These are phyloP conservation scores for Platismatia glauca DNA, from an alignment of 495 filamentous ascomycete species.

Conservation along the genomic window DNA sequence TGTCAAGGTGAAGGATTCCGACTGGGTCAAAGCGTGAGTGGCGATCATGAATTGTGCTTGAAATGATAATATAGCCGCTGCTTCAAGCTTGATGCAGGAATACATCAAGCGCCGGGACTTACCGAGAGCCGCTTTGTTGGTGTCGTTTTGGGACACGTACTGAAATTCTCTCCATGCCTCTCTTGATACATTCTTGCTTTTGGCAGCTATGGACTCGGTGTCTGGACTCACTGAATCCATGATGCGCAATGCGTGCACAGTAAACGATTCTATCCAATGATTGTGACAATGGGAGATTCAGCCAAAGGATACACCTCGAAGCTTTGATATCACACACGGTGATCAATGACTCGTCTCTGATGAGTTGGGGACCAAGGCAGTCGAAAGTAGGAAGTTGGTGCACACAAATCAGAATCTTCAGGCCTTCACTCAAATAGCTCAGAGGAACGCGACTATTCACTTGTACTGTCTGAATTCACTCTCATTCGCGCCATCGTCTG, in stretches of 20 bases:
- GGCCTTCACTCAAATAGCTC: neutral
- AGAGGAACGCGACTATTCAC: neutral
- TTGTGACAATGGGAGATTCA: neutral
- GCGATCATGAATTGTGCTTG: neutral
- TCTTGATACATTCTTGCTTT: neutral
- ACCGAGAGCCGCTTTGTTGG: neutral
- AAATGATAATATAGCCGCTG: neutral
- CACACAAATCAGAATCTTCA: neutral
- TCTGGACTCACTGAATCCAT: neutral
- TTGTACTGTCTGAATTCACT: neutral
- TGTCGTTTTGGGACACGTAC: neutral
- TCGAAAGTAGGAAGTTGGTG: neutral
- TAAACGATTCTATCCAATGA: neutral
- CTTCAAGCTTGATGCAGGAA: neutral
- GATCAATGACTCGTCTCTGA: no score
- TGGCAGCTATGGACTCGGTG: neutral
- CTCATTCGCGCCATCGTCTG: neutral
- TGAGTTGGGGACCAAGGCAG: neutral
- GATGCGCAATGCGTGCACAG: no score
- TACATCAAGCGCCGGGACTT: constrained; percentile 10
- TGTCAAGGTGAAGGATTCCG: neutral
- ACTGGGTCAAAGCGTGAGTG: neutral
- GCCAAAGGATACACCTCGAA: neutral
- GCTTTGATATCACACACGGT: neutral
- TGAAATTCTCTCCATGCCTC: neutral